These are phyloP conservation scores for Phytophthora pistaciae DNA, from an alignment of 352 stramenopile species.

Conservation along the genomic window DNA sequence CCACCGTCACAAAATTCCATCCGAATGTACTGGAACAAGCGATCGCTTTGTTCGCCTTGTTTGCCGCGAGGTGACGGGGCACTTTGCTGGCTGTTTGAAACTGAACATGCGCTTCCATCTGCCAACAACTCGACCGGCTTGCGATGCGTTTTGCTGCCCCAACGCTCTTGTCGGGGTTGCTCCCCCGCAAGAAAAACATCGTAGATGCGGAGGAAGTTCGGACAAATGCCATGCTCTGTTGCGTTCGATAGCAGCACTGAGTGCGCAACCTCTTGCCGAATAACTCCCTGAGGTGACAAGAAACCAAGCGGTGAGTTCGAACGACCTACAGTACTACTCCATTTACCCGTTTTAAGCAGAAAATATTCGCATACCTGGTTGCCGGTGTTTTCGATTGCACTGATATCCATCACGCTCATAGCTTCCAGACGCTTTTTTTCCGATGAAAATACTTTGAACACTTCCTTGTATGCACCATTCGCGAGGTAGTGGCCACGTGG, in stretches of 20 bases:
- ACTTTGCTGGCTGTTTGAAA: conserved; percentile 4
- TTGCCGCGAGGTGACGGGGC: background rate
- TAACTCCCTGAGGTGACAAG: conserved; percentile 60
- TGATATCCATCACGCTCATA: conserved; percentile 94
- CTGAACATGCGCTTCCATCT: conserved; percentile 24
- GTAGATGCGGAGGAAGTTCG: conserved; percentile 95
- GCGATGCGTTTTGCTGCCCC: conserved; percentile 69
- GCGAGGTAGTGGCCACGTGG: conserved; percentile 82
- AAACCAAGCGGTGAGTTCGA: conserved; percentile 2
- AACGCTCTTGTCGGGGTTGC: conserved; percentile 53
- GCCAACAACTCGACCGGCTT: conserved; percentile 72
- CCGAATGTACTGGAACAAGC: conserved; percentile 95
- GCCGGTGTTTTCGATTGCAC: conserved; percentile 82
- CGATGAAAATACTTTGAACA: conserved; percentile 87
- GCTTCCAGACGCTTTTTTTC: conserved; percentile 70
- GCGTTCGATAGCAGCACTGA: conserved; percentile 93
- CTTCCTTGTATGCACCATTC: conserved; percentile 89
- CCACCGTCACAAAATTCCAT: conserved; percentile 98
- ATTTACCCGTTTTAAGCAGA: background rate
- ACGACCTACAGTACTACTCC: background rate
- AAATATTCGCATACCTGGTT: conserved; percentile 75
- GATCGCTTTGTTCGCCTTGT: conserved; percentile 12
- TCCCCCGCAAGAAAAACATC: conserved; percentile 92
- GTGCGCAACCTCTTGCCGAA: conserved; percentile 95
- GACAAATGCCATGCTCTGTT: conserved; percentile 87